Evolutionary conservation across 2,329 filamentous ascomycete genomes (phyloP).

Genomic region (Aureobasidium lini): DNA sequence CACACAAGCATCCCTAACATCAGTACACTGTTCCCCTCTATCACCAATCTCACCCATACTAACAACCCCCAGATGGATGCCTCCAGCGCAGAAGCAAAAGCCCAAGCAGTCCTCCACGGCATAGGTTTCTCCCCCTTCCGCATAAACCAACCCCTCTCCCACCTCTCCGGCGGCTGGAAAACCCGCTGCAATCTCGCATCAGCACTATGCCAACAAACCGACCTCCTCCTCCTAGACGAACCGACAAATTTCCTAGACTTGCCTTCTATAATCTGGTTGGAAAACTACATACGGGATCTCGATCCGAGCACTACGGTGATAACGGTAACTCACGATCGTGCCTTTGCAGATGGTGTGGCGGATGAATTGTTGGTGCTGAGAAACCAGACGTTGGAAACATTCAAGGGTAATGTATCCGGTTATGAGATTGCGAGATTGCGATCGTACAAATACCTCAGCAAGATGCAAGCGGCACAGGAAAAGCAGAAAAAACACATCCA

Average conservation of each 20-base stretch:
- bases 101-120: slow-evolving; percentile 58
- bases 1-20: slow-evolving; percentile 61
- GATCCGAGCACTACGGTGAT: slow-evolving; percentile 55
- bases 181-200: slow-evolving; percentile 38
- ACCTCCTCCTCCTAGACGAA: slow-evolving; percentile 76
- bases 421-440: slow-evolving; percentile 64
- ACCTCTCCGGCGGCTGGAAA: slow-evolving; percentile 60
- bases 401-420: slow-evolving; percentile 64
- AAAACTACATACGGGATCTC: slow-evolving; percentile 57
- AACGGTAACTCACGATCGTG: slow-evolving; percentile 76
- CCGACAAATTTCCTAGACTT: slow-evolving; percentile 83
- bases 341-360: slow-evolving; percentile 69
- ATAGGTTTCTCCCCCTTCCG: slow-evolving; percentile 62
- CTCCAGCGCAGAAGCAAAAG: slow-evolving; percentile 47
- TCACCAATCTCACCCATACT: background rate
- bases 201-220: slow-evolving; percentile 62
- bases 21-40: slow-evolving; percentile 29
- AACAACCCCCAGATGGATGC: slow-evolving; percentile 11
- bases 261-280: slow-evolving; percentile 76
- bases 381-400: slow-evolving; percentile 63
- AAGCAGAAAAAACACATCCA: slow-evolving; percentile 75
- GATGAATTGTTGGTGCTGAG: slow-evolving; percentile 68
- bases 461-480: slow-evolving; percentile 77
- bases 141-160: slow-evolving; percentile 53
- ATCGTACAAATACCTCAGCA: slow-evolving; percentile 47